Evolutionary conservation across 2,329 filamentous ascomycete genomes (phyloP), one percentile per base, ranked within the genome.

Genomic region (Colletotrichum cordylinicola): DNA sequence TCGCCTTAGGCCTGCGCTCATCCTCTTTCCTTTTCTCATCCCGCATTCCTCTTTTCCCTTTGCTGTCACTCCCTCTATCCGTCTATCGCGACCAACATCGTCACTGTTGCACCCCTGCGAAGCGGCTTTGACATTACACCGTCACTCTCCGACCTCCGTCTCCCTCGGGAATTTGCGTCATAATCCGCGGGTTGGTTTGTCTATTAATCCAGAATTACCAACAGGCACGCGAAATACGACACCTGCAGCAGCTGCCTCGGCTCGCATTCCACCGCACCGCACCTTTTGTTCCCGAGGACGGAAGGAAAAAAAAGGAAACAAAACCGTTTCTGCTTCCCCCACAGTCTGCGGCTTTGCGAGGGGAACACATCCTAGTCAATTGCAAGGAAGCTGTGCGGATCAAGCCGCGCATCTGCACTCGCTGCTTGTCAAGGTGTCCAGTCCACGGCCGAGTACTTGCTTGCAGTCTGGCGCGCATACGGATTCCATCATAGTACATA

Each of bases 331-430:
- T 70, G 56, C 12, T 58, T 64, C 61, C 61, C 58, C 67, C 48
- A 71, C 72, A 74, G 55, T 67, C 72, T 55, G 68, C 52, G 48
- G 43, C 21, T 29, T 35, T 27, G 29, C 58, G 33, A 61, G 64
- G 52, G 48, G 37, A 43, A 18, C 52, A 16, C 37, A 72, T 67
- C 73, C 62, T 33, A 27, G 72, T 48, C 68, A 67, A 35, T 31
- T 62, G 61, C 69, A 72, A 62, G 73, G 72, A 62, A 75, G 69
- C 69, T 58, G 21, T 55, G 69, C 39, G 62, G 69, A 72, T 64
- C 62, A 55, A 73, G 69, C 69, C 69, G 69, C 62, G 27, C 58
- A 72, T 67, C 56, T 62, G 37, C 69, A 39, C 69, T 67, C 69
- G 33, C 69, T 67, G 67, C 24, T 18, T 33, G 18, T 35, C 35